Conservation (phyloP, 768 basidiomycete genomes). For the Floccularia luteovirens region DNA sequence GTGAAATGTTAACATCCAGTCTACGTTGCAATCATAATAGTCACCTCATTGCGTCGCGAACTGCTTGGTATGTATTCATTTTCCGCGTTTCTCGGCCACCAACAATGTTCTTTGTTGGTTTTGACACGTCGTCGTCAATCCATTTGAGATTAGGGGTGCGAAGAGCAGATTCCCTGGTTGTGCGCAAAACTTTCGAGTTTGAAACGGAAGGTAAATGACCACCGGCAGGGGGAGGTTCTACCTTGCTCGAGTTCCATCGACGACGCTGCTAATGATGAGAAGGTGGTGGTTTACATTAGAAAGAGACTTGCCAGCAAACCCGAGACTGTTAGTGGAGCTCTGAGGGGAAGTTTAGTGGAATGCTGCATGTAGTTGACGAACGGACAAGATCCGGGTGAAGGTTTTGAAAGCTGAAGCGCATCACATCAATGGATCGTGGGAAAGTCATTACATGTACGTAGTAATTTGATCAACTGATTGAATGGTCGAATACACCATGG, state of each 20-base stretch:
- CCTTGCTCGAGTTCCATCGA: slow-evolving; percentile 37
- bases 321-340: slow-evolving; percentile 11
- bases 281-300: background rate
- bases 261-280: slow-evolving; percentile 11
- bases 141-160: slow-evolving; percentile 70
- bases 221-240: slow-evolving; percentile 68
- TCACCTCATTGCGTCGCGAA: slow-evolving; percentile 85
- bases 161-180: slow-evolving; percentile 62
- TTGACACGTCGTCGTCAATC: slow-evolving; percentile 49
- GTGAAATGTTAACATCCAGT: background rate
- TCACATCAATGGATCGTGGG: no score
- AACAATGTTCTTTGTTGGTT: slow-evolving; percentile 35
- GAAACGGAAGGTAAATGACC: slow-evolving; percentile 72
- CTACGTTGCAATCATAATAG: background rate
- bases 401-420: slow-evolving; percentile 12
- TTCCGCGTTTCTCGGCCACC: slow-evolving; percentile 85
- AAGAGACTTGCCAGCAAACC: slow-evolving; percentile 11
- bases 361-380: slow-evolving; percentile 19
- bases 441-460: slow-evolving; percentile 3
- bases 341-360: slow-evolving; percentile 19
- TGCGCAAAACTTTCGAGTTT: slow-evolving; percentile 55
- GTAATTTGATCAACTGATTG: no score
- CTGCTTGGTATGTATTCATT: slow-evolving; percentile 93
- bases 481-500: slow-evolving; percentile 1
- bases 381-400: slow-evolving; percentile 35